Evolutionary conservation across 768 basidiomycete genomes (phyloP), one percentile per base, ranked within the genome.

Genomic region (Lactarius evosmus): DNA sequence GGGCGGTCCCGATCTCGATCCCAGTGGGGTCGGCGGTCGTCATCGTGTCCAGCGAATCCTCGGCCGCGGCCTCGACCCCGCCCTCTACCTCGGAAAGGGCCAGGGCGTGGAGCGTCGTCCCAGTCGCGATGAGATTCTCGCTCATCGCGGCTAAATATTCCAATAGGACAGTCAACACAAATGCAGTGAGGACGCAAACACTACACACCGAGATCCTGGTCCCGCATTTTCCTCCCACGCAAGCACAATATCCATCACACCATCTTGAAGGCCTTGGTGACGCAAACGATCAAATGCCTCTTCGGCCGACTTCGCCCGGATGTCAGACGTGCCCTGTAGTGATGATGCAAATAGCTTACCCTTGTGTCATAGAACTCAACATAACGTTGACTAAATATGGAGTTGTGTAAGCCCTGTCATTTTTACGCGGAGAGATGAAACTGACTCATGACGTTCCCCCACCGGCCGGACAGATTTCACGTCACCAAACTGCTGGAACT

Each of bases 361-460:
- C 93, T 78, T 27, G 84, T 91, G 72, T 99, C 97, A 72, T 88
- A 99, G 72, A 86, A 95, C 72, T 98, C 95, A n/a, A 98, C 89
- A 67, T 91, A 86, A 63, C 91, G 87, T 70, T 93, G 90, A 69
- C 94, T 98, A 64, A 8, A 32, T n/a, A 40, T 30, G 30, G 59
- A 56, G 41, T 66, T n/a, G 70, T 63, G 17, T 61, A 7, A 56
- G 46, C 34, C 11, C 41, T 11, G 11, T 22, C 30, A 58, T 62
- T 19, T 56, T 22, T 60, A 29, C 40, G 14, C 16, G 56, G 25
- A 6, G 29, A 14, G 0, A 46, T 44, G 27, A 33, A 38, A 61
- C 52, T 65, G 55, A 77, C 74, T 91, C 87, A 46, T 75, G 74
- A 44, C 86, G 85, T 59, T 86, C 85, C 59, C 79, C 83, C 1